Base-by-base conservation (phyloP, 768 basidiomycete species). In the Phylloporus scabripes region DNA sequence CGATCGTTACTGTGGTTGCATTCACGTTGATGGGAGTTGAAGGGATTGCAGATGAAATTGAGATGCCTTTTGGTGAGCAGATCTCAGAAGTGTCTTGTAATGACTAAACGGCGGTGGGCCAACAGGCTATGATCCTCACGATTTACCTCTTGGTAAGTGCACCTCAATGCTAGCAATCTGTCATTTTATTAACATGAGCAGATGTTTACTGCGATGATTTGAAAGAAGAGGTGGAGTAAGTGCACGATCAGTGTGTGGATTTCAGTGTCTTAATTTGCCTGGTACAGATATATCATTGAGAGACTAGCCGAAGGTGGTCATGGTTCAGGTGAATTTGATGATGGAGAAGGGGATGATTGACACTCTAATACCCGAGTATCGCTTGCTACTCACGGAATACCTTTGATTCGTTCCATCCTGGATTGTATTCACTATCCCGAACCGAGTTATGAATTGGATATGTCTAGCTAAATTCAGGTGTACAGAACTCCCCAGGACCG, bases 11-110 rank as follows among this genome's bases (percentile, higher is more conserved):
- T 18, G 80, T 87, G 12, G 85, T 93, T 24, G 83, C 90, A 7
- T 92, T 94, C 72, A 93, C 88, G 0, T 78, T 96, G 45, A 92
- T 93, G 80, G 92, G 92, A 15, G 89, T 97, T 45, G 93, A 96
- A 73, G 92, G 92, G 5, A 97, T 96, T 55, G 93, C 94, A 0
- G 86, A 94, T 52, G 84, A 92, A 67, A 92, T 95, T 56, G 93
- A 96, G 66, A 87, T 88, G 83, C 94, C 94, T 0, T 96, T 96
- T 57, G 93, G 92, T 85, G 52, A 41, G 74, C 66, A 20, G 15
- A 36, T 17, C 28, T 31, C 7, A 15, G 18, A 38, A 9, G n/a
- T 15, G 1, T 36, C 26, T 44, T 42, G 26, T 7, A 15, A 5
- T 46, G 29, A 20, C 36, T 53, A 21, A n/a, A 50, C 32, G 20